Evolutionary conservation across 768 basidiomycete genomes (phyloP).

Genomic region (Cyclocybe aegerita): DNA sequence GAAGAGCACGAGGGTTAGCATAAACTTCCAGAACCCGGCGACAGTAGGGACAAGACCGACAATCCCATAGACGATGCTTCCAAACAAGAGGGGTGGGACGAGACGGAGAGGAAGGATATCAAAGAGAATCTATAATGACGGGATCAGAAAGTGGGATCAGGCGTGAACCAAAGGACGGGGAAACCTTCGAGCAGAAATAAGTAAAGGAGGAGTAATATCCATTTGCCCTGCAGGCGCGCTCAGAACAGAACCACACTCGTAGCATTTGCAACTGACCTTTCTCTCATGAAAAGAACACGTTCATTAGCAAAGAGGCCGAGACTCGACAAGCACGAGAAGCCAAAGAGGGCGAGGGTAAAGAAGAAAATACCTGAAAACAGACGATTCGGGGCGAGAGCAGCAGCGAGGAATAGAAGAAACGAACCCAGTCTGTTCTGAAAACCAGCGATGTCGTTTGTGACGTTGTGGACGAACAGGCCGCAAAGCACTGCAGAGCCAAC

Average conservation of each 20-base stretch:
- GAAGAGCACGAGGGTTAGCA: slow-evolving; percentile 93
- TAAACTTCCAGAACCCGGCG: slow-evolving; percentile 95
- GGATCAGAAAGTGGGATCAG: not conserved
- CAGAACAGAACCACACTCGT: not conserved
- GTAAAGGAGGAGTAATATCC: slow-evolving; percentile 98
- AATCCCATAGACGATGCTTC: slow-evolving; percentile 92
- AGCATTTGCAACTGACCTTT: slow-evolving; percentile 56
- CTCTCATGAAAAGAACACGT: slow-evolving; percentile 96
- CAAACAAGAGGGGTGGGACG: slow-evolving; percentile 93
- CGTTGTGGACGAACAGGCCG: slow-evolving; percentile 89
- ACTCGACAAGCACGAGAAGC: slow-evolving; percentile 95
- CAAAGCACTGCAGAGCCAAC: slow-evolving; percentile 63
- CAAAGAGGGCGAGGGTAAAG: slow-evolving; percentile 95
- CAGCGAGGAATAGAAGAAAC: not conserved
- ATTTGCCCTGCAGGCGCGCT: slow-evolving; percentile 65
- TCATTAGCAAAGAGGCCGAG: slow-evolving; percentile 94
- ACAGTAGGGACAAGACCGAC: slow-evolving; percentile 94
- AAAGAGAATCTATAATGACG: slow-evolving; percentile 70
- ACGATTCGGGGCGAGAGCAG: not conserved
- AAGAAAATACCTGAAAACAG: slow-evolving; percentile 78
- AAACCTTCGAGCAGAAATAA: slow-evolving; percentile 92
- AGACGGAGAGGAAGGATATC: slow-evolving; percentile 94
- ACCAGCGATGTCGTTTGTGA: slow-evolving; percentile 92
- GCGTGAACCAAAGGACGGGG: not conserved
- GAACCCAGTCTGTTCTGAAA: slow-evolving; percentile 92